Conservation (phyloP, 164 flowering plant genomes). For the Umbilicus rupestris region DNA sequence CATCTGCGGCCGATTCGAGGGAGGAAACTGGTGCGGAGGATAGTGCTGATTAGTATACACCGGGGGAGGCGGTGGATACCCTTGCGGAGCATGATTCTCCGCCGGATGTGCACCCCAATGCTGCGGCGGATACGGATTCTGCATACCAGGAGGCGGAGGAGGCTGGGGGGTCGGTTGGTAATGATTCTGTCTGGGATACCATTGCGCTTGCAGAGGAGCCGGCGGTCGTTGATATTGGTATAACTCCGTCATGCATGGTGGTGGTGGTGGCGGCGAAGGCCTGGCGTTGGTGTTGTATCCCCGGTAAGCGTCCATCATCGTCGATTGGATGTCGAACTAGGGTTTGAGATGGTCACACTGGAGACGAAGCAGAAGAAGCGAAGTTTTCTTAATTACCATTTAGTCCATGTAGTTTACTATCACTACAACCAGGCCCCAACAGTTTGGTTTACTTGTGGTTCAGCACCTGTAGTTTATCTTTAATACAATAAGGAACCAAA, state of each 20-base stretch:
- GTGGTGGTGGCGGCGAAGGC: slow-evolving; percentile 35
- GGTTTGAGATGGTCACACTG: not conserved
- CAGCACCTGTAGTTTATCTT: too few relatives aligned
- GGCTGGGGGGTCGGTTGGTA: slow-evolving; percentile 27
- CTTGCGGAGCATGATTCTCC: too few relatives aligned
- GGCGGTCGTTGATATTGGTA: slow-evolving; percentile 22
- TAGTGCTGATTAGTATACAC: slow-evolving; percentile 22
- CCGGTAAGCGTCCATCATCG: slow-evolving; percentile 31
- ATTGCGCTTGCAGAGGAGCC: slow-evolving; percentile 25
- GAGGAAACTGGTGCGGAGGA: slow-evolving; percentile 21
- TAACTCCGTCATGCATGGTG: slow-evolving; percentile 23
- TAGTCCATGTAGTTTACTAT: slow-evolving; percentile 15
- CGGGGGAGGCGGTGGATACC: too few relatives aligned
- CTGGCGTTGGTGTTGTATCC: slow-evolving; percentile 35
- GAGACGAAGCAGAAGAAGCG: not conserved
- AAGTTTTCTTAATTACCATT: not conserved
- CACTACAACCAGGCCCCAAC: too few relatives aligned
- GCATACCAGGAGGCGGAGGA: slow-evolving; percentile 18
- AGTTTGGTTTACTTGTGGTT: too few relatives aligned
- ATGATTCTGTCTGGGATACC: slow-evolving; percentile 47
- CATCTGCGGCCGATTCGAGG: slow-evolving; percentile 21
- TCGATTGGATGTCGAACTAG: not conserved
- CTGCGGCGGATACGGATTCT: slow-evolving; percentile 10
- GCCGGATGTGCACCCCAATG: slow-evolving; percentile 23
- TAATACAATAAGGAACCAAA: too few relatives aligned